Evolutionary conservation across 805 yeast genomes (phyloP), one percentile per base, ranked within the genome.

Genomic region (Cyberlindnera lachancei): DNA sequence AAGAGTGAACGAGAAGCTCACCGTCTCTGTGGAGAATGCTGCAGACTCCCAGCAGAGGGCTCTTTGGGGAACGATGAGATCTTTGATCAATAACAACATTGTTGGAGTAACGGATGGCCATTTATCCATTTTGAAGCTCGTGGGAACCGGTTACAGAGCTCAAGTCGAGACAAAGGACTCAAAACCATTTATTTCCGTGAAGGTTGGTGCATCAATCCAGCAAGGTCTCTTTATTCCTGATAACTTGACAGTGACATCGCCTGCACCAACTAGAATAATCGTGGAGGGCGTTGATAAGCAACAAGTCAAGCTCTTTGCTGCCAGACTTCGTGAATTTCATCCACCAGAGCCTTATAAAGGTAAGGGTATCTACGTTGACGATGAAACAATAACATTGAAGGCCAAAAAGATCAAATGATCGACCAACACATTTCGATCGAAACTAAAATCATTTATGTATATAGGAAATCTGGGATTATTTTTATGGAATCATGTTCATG

Each of bases 331-430:
- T 58, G 74, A 73, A 48, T 75, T 75, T 67, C 85, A 84, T 56
- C 94, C 94, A 40, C 99, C 99, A 28, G 99, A 92, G 64, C 96
- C 96, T 24, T 92, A 92, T 60, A 92, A 92, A 64, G 98, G 98
- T 55, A 94, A 94, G 49, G 99, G 99, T 53, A 81, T 92, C 30
- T 92, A 81, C 55, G 80, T 92, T 31, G 83, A 88, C 58, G 82
- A 77, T 52, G 97, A 92, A 65, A 86, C 94, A 30, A 81, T 92
- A 58, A 79, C 76, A 55, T 68, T 90, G 53, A 92, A 92, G 72
- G 85, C 80, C 47, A 85, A 85, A 72, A 90, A 87, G 72, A 84
- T 90, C 58, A 90, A 92, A 77, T 90, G 70, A 55, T 27, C 25
- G 16, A 13, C 14, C 15, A 25, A 13, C 11, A 14, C 3, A 7